A percentile compares a stretch with the other conserved stretches of the same genome.
Conservation (phyloP, 192 early-diverging fungal species). For the Coemansia sp. region DNA sequence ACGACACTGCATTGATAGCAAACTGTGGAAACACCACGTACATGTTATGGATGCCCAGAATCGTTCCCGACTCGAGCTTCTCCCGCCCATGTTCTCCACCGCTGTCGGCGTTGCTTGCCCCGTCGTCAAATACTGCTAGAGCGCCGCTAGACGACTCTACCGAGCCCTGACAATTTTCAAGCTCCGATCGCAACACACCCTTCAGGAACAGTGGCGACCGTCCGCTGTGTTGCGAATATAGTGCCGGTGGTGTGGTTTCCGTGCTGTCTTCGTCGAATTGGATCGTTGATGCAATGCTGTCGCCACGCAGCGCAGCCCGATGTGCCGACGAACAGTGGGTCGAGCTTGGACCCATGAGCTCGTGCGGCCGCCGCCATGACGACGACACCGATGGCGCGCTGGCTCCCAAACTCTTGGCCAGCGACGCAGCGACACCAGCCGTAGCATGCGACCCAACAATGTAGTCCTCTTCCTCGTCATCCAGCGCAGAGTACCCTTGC, state of each 20-base stretch:
- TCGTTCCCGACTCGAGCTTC: slow-evolving; percentile 61
- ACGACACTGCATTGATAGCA: slow-evolving; percentile 55
- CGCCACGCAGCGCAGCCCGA: slow-evolving; percentile 13
- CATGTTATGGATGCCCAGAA: slow-evolving; percentile 95
- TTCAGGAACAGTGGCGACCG: slow-evolving; percentile 16
- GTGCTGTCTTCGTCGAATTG: slow-evolving; percentile 16
- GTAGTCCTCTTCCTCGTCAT: slow-evolving; percentile 17
- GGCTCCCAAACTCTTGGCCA: not conserved
- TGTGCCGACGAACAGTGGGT: not conserved
- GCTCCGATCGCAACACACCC: slow-evolving; percentile 3
- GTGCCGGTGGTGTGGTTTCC: not conserved
- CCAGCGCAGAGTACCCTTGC: not conserved
- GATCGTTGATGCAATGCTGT: slow-evolving; percentile 47
- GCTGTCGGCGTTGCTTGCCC: not conserved
- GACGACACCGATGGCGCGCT: slow-evolving; percentile 10
- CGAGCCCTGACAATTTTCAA: not conserved
- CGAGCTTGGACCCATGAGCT: not conserved
- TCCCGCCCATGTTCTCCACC: not conserved
- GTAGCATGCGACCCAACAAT: slow-evolving; percentile 25
- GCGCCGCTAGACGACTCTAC: not conserved
- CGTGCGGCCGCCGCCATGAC: slow-evolving; percentile 17
- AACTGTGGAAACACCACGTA: slow-evolving; percentile 97
- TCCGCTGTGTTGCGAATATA: not conserved
- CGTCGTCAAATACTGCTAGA: not conserved
- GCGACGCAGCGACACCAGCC: not conserved